Evolutionary conservation across 73 alveolate genomes (phyloP).

Genomic region (Paraurostyla sp.): DNA sequence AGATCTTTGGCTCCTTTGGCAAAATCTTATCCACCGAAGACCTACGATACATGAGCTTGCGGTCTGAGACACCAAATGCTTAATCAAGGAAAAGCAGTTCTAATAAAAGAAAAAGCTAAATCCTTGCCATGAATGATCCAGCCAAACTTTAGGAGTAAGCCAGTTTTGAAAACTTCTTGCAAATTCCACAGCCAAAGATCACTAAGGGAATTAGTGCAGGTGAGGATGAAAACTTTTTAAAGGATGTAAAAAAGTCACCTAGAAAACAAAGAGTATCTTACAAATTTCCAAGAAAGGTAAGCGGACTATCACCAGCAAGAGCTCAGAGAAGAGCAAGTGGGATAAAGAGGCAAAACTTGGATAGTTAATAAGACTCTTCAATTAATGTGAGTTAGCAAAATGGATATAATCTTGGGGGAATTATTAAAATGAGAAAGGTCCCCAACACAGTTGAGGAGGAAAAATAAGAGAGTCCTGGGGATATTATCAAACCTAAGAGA

Average conservation of each 20-base stretch:
- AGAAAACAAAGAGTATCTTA: background rate
- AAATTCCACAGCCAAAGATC: too few species aligned
- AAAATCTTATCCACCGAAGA: slow-evolving; percentile 12
- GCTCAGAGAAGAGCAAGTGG: background rate
- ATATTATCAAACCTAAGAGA: background rate
- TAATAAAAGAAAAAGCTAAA: too few species aligned
- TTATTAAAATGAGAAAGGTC: background rate
- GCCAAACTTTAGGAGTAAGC: too few species aligned
- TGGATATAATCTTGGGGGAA: background rate
- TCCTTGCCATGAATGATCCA: too few species aligned
- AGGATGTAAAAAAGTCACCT: background rate
- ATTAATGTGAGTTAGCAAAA: background rate
- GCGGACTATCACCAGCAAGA: background rate
- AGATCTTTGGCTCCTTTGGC: background rate
- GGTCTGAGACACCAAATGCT: slow-evolving; percentile 28
- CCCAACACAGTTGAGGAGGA: background rate
- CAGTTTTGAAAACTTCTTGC: too few species aligned
- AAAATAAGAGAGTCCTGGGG: background rate
- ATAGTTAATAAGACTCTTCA: background rate
- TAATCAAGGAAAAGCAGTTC: background rate
- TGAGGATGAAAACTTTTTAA: too few species aligned
- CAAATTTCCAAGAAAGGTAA: background rate
- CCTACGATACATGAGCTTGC: background rate
- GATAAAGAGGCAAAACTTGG: background rate
- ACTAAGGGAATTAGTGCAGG: too few species aligned